phyloP scores from a whole-genome alignment of 345 rosid genomes.

The Erodium maritimum region DNA sequence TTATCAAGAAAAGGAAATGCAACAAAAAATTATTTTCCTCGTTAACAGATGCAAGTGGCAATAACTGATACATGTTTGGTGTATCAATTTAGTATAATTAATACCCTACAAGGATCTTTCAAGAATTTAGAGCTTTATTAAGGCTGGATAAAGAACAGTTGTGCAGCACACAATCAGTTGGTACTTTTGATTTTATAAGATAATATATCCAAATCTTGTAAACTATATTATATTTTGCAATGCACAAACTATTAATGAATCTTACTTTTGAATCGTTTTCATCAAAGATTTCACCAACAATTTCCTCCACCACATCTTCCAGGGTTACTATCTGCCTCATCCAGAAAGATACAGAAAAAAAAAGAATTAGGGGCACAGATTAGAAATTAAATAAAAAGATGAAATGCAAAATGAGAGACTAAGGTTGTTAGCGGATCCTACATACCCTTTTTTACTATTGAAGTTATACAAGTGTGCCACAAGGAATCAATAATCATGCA shows the following conservation, averaged over 20 bases:
- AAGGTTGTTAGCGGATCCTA: neutral
- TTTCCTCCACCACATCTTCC: conserved; percentile 97
- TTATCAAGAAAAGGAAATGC: neutral
- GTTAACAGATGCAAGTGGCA: too few species aligned
- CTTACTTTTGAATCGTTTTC: conserved; percentile 94
- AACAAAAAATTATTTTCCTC: too few species aligned
- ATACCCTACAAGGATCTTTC: too few species aligned
- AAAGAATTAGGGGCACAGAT: conserved; percentile 1
- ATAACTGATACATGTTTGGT: too few species aligned
- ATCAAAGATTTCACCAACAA: conserved; percentile 96
- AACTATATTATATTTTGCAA: neutral
- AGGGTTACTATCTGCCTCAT: conserved; percentile 74
- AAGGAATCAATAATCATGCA: too few species aligned
- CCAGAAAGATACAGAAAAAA: conserved; percentile 5
- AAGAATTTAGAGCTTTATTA: too few species aligned
- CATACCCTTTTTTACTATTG: too few species aligned
- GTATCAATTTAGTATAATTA: too few species aligned
- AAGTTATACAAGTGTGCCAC: too few species aligned
- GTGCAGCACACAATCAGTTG: too few species aligned
- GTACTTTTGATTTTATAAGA: too few species aligned
- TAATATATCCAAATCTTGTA: neutral
- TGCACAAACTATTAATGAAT: neutral
- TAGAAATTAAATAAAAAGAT: conserved; percentile 2
- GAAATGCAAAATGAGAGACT: neutral
- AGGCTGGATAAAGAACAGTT: too few species aligned